These are phyloP conservation scores for Xylaria flabelliformis DNA, from an alignment of 495 filamentous ascomycete genomes.

Conservation along the genomic window DNA sequence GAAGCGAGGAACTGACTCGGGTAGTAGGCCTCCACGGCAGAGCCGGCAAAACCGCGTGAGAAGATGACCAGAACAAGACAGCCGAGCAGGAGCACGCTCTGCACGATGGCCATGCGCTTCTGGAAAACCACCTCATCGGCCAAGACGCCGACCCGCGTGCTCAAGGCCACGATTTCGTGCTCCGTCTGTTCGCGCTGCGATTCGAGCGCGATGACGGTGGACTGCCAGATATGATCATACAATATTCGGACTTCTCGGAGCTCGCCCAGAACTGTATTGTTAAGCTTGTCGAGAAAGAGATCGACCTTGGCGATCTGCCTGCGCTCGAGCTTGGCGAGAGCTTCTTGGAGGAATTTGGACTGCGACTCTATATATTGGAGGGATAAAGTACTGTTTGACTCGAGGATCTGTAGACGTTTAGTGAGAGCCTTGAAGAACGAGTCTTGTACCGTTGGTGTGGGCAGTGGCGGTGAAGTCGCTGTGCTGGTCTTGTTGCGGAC, in stretches of 20 bases:
- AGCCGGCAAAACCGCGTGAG: constrained; percentile 48
- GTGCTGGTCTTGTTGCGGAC: constrained; percentile 53
- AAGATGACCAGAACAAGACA: constrained; percentile 91
- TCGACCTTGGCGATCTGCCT: constrained; percentile 84
- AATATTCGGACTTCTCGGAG: constrained; percentile 78
- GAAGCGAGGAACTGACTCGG: constrained; percentile 34
- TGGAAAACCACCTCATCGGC: constrained; percentile 96
- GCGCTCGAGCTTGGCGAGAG: constrained; percentile 88
- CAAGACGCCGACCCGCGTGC: constrained; percentile 78
- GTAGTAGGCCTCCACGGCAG: constrained; percentile 38
- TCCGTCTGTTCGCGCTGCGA: constrained; percentile 80
- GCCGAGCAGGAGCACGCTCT: constrained; percentile 83
- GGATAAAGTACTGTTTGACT: constrained; percentile 90
- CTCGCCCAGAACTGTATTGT: constrained; percentile 85
- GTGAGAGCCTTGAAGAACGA: constrained; percentile 97
- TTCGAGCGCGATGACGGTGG: constrained; percentile 89
- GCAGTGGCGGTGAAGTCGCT: constrained; percentile 59
- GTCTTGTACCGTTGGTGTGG: constrained; percentile 88
- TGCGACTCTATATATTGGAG: constrained; percentile 97
- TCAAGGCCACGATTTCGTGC: constrained; percentile 82
- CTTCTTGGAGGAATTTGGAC: constrained; percentile 87
- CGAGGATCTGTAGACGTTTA: constrained; percentile 87
- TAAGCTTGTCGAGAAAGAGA: constrained; percentile 80
- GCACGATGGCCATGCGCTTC: constrained; percentile 90
- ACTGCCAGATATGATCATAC: constrained; percentile 97